Percentiles rank a stretch among this genome's conserved stretches.
phyloP scores from a whole-genome alignment of 2,329 filamentous ascomycete species.

The Penicillium palitans region DNA sequence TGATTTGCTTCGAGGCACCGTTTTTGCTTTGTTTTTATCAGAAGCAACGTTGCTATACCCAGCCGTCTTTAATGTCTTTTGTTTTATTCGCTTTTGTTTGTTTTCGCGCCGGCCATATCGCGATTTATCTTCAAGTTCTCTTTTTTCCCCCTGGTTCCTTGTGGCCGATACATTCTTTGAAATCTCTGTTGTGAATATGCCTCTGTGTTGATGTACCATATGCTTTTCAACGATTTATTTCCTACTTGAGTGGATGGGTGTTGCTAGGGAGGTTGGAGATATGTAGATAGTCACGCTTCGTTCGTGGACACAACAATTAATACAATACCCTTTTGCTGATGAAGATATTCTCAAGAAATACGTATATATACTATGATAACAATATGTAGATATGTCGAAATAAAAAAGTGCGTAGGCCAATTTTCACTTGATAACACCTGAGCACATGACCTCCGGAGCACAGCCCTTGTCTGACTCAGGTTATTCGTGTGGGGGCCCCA shows the following conservation, averaged over 20 bases:
- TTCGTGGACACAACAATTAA: conserved; percentile 12
- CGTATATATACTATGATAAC: not conserved
- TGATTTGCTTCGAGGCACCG: conserved; percentile 14
- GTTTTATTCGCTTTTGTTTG: conserved; percentile 23
- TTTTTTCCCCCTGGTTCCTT: conserved; percentile 1
- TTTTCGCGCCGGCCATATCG: conserved; percentile 22
- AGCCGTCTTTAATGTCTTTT: conserved; percentile 33
- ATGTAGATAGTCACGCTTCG: conserved; percentile 27
- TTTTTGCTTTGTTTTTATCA: conserved; percentile 28
- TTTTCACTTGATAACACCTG: not conserved
- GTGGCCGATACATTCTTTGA: not conserved
- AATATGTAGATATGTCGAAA: not conserved
- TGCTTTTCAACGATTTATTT: conserved; percentile 9
- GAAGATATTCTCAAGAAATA: not conserved
- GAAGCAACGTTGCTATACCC: conserved; percentile 37
- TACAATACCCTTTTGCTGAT: conserved; percentile 15
- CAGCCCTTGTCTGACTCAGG: not conserved
- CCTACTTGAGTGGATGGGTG: conserved; percentile 13
- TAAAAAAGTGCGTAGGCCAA: not conserved
- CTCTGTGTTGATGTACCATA: conserved; percentile 16
- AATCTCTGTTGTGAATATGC: conserved; percentile 11
- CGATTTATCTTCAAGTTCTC: conserved; percentile 5
- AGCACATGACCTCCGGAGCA: not conserved
- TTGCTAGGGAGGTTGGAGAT: conserved; percentile 16
- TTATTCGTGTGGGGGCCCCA: conserved; percentile 18